Conservation (phyloP, 2,329 filamentous ascomycete species). For the Cadophora malorum region DNA sequence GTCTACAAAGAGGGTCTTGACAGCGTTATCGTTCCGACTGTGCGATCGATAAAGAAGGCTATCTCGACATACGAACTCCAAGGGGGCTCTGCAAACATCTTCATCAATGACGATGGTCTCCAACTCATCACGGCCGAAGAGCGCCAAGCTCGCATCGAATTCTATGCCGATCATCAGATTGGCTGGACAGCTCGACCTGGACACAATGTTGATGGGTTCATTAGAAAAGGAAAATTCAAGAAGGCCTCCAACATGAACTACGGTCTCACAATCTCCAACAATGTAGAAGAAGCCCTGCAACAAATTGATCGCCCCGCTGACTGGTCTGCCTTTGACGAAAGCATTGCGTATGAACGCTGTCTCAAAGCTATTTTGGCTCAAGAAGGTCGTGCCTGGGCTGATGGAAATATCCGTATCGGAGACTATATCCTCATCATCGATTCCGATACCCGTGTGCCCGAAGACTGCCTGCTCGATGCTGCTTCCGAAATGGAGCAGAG, state of each 20-base stretch:
- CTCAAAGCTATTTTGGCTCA: slow-evolving; percentile 70
- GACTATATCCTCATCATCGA: slow-evolving; percentile 84
- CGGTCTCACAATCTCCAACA: slow-evolving; percentile 24
- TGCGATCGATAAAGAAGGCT: slow-evolving; percentile 60
- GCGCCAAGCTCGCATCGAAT: slow-evolving; percentile 67
- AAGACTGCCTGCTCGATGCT: slow-evolving; percentile 77
- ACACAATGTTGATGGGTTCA: slow-evolving; percentile 63
- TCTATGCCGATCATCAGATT: slow-evolving; percentile 72
- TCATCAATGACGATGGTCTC: slow-evolving; percentile 75
- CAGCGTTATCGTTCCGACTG: slow-evolving; percentile 60
- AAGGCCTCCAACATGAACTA: slow-evolving; percentile 35
- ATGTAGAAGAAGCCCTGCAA: slow-evolving; percentile 41
- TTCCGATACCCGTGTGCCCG: slow-evolving; percentile 73
- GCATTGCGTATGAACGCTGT: slow-evolving; percentile 66
- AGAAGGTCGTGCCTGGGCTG: slow-evolving; percentile 76
- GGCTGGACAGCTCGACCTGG: slow-evolving; percentile 73
- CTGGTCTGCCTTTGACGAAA: slow-evolving; percentile 74
- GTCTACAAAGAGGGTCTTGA: slow-evolving; percentile 54
- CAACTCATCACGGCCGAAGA: slow-evolving; percentile 70
- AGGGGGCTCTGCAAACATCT: slow-evolving; percentile 69
- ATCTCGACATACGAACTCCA: slow-evolving; percentile 65
- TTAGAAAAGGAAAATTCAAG: slow-evolving; percentile 63
- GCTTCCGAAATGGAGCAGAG: slow-evolving; percentile 83
- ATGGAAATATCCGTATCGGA: slow-evolving; percentile 84
- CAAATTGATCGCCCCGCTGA: slow-evolving; percentile 59